Base-by-base conservation (phyloP, 352 stramenopile species). In the Globisporangium nodosum region DNA sequence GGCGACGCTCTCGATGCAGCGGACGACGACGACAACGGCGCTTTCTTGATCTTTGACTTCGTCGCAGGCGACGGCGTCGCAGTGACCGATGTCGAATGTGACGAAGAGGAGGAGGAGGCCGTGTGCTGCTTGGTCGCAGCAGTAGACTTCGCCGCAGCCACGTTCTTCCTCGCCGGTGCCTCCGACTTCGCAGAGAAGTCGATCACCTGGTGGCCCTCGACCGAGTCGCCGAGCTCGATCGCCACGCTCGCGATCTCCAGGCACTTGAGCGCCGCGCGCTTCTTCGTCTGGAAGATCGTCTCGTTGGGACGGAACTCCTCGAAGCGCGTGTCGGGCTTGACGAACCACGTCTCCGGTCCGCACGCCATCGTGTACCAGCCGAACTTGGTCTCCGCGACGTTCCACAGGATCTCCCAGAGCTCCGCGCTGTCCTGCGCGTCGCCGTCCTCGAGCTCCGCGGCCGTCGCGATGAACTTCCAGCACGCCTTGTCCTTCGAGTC, bases 211-310 rank as follows among this genome's bases (percentile, higher is more conserved):
- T 60, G 60, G 2, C 81, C 81, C 1, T 91, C 75, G 12, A 75
- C 63, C n/a, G 81, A 91, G 56, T 92, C 82, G 11, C 82, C 79
- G 13, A 92, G 74, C 33, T 76, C 65, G 42, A 92, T 76, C 13
- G 65, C 64, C 33, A 85, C 69, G 11, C 81, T 66, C 47, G 84
- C 70, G 8, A 69, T 45, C 13, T 73, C 68, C 54, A 92, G 56
- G 58, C 75, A 87, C 61, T 88, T 81, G 53, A 88, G 61, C 21
- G 90, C 76, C 7, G 82, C 80, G 31, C 69, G 72, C 63, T 88
- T 87, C 66, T 90, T 88, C 51, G 55, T 81, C 70, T 90, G 79
- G 71, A 92, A 92, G 52, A 92, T 86, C 9, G 82, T 92, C 49
- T 88, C 79, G 57, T 92, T 92, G 15, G 82, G 82, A 54, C 68